Base-by-base conservation (phyloP, 768 basidiomycete genomes). In the Cystobasidium tubakii region DNA sequence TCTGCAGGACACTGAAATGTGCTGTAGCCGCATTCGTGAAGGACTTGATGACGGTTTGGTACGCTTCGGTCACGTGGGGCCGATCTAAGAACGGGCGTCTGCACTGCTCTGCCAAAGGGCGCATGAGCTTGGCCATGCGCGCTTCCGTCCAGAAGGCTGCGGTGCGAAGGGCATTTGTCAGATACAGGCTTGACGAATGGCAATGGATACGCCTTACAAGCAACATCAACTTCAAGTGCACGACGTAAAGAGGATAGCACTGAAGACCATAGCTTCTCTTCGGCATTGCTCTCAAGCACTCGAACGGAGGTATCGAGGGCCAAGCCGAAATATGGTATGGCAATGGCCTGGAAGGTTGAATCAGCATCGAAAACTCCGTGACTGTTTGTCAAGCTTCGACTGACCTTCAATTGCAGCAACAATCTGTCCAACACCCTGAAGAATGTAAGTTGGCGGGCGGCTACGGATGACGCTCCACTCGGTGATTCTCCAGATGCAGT, bases 131-230 rank as follows among this genome's bases (percentile, higher is more conserved):
- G 9, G 86, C 84, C 27, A 91, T 80, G 76, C 89, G 89, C 78
- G 91, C 88, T 75, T 91, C 89, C 1, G 90, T 87, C 94, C 94
- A 97, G 85, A 90, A 96, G 12, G 84, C 93, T 94, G 1, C 17
- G 1, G 1, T 34, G 36, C 7, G 19, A 31, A 21, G 39, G 31
- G 55, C 36, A n/a, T 31, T 60, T 25, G 12, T 13, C 25, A 34
- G 23, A 57, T 33, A 19, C 34, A 39, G 31, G 7, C 39, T 39
- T 21, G 27, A 27, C 2, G 25, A 25, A 10, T 13, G 17, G 7
- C 0, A 12, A 7, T 44, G 15, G 53, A 13, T 2, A 34, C 62
- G 29, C 82, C 88, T 62, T 77, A 91, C 92, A 87, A 76, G 88
- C 88, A 76, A 96, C 91, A 77, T 97, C 94, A 29, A 85, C 85